phyloP scores from a whole-genome alignment of 1,284 basidiomycete genomes.

The Cutaneotrichosporon cutaneum region DNA sequence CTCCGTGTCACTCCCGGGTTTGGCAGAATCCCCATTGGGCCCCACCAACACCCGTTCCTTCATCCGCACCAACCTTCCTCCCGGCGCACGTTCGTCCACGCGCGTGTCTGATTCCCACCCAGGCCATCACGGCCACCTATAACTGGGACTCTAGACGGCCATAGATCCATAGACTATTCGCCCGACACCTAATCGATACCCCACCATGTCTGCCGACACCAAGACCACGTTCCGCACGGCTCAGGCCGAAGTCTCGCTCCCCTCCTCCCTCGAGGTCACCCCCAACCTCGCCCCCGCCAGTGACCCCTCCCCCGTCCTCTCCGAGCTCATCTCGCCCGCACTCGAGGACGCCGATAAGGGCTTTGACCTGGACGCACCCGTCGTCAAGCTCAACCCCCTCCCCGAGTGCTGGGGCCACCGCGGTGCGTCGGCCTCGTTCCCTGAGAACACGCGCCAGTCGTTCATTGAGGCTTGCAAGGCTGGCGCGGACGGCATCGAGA shows the following conservation, averaged over 20 bases:
- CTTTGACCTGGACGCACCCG: constrained; percentile 24
- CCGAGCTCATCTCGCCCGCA: constrained; percentile 33
- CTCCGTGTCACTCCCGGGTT: background rate
- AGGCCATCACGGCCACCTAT: constrained; percentile 1
- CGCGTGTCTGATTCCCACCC: background rate
- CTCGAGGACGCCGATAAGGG: constrained; percentile 25
- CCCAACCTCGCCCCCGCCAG: constrained; percentile 30
- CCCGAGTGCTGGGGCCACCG: constrained; percentile 91
- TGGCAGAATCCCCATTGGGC: background rate
- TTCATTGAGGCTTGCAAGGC: constrained; percentile 90
- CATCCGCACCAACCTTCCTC: background rate
- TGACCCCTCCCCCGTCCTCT: constrained; percentile 33
- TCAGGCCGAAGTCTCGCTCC: background rate
- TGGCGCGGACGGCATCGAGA: constrained; percentile 93
- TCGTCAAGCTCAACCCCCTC: constrained; percentile 24
- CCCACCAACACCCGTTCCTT: background rate
- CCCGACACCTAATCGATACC: constrained; percentile 2
- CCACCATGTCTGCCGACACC: constrained; percentile 7
- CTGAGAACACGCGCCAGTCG: constrained; percentile 88
- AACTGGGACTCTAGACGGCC: constrained; percentile 2
- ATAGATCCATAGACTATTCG: constrained; percentile 6
- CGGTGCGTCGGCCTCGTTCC: constrained; percentile 65
- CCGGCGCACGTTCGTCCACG: background rate
- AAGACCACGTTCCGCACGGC: background rate
- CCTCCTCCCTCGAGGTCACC: constrained; percentile 18